Percentiles rank a stretch among this genome's conserved stretches.
These are phyloP conservation scores for barrel medic (Medicago truncatula) DNA, from an alignment of 306 rosid species.

Conservation along the genomic window DNA sequence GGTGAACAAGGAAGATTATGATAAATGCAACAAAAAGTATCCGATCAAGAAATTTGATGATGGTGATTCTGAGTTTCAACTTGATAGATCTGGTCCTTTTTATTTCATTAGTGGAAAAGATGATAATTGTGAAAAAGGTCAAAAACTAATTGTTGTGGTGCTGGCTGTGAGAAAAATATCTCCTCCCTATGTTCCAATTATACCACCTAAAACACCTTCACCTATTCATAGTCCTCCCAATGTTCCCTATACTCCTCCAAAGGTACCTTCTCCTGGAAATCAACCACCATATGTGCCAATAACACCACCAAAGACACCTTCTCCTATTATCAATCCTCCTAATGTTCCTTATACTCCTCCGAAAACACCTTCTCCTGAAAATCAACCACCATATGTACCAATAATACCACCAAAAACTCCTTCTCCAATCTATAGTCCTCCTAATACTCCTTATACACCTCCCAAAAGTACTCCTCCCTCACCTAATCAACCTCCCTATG, in stretches of 20 bases:
- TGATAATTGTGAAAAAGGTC: slow-evolving; percentile 72
- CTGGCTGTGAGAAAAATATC: slow-evolving; percentile 48
- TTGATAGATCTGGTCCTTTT: slow-evolving; percentile 73
- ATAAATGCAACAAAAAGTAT: slow-evolving; percentile 63
- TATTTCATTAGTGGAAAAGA: slow-evolving; percentile 71
- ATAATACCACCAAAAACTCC: neutral
- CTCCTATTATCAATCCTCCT: neutral
- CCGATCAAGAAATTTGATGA: slow-evolving; percentile 69
- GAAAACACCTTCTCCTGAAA: neutral
- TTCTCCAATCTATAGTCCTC: neutral
- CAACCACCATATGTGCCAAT: neutral
- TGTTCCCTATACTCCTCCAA: slow-evolving; percentile 24
- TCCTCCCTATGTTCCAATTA: slow-evolving; percentile 25
- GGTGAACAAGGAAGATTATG: slow-evolving; percentile 72
- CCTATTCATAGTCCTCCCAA: neutral
- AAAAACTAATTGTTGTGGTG: slow-evolving; percentile 65
- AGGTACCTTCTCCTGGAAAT: slow-evolving; percentile 2
- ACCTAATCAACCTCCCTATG: neutral
- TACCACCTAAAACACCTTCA: slow-evolving; percentile 12
- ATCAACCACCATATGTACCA: slow-evolving; percentile 5
- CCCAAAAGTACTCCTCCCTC: neutral
- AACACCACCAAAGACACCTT: slow-evolving; percentile 16
- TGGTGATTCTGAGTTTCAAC: slow-evolving; percentile 63
- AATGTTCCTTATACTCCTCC: slow-evolving; percentile 27
- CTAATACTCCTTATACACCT: slow-evolving; percentile 3